A percentile compares a stretch with the other conserved stretches of the same genome.
Conservation (phyloP, 768 basidiomycete genomes). For the Lactifluus hygrophoroides region DNA sequence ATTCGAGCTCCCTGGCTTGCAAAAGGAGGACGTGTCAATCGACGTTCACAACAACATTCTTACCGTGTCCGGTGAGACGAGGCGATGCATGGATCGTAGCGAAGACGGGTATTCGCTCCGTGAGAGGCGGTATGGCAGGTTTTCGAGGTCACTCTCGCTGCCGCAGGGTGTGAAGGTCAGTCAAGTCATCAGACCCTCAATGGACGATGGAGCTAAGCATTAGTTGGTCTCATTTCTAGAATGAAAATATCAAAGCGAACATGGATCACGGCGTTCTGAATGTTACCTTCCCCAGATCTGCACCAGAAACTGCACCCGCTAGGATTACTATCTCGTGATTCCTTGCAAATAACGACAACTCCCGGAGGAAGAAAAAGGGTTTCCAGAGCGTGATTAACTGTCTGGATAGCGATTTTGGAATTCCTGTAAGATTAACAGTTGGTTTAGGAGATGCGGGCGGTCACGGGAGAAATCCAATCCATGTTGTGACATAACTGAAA, state of each 20-base stretch:
- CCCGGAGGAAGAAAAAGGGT: not conserved
- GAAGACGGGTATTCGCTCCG: conserved; percentile 30
- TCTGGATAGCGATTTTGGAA: not conserved
- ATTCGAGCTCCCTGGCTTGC: conserved; percentile 51
- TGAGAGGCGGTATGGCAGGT: conserved; percentile 27
- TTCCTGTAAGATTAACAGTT: not conserved
- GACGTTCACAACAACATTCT: conserved; percentile 44
- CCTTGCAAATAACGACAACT: not conserved
- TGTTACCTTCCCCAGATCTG: conserved; percentile 25
- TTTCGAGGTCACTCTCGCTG: conserved; percentile 24
- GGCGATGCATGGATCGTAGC: conserved; percentile 27
- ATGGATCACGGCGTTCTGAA: conserved; percentile 27
- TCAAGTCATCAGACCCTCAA: not conserved
- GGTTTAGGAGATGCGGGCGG: not conserved
- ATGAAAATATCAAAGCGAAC: conserved; percentile 25
- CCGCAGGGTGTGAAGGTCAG: conserved; percentile 21
- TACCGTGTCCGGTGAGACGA: conserved; percentile 43
- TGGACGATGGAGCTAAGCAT: not conserved
- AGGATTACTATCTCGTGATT: conserved; percentile 11
- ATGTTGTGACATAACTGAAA: not conserved
- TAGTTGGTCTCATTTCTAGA: conserved; percentile 7
- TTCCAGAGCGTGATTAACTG: not conserved
- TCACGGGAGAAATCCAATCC: not conserved
- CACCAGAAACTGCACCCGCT: conserved; percentile 2
- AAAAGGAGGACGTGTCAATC: conserved; percentile 42